These are phyloP conservation scores for Acanthamoeba lenticulata DNA, from an alignment of 208 protist genomes.

Conservation along the genomic window DNA sequence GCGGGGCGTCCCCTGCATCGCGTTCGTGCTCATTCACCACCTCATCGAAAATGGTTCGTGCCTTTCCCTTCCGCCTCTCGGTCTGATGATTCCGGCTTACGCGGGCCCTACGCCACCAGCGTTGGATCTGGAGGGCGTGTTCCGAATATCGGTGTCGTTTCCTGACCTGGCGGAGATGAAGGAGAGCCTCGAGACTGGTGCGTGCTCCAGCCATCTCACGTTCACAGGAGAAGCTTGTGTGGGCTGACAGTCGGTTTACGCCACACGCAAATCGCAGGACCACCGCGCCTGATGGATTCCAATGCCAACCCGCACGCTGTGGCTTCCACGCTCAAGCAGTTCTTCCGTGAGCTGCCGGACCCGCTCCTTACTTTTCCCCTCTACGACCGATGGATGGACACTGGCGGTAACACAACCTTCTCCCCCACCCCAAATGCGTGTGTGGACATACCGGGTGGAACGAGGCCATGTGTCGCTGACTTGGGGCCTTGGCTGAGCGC, in stretches of 20 bases:
- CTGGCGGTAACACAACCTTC: slow-evolving; percentile 24
- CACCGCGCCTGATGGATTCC: neutral
- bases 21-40: slow-evolving; percentile 10
- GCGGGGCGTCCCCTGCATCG: slow-evolving; percentile 10
- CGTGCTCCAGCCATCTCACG: neutral
- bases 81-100: neutral
- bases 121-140: slow-evolving; percentile 61
- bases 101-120: neutral
- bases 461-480: neutral
- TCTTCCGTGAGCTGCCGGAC: slow-evolving; percentile 60
- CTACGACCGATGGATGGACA: slow-evolving; percentile 66
- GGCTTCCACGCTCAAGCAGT: slow-evolving; percentile 55
- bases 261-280: neutral
- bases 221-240: no score
- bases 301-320: slow-evolving; percentile 39
- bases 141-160: slow-evolving; percentile 49
- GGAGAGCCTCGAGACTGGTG: neutral
- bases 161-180: slow-evolving; percentile 2
- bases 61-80: neutral
- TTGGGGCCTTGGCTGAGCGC: neutral
- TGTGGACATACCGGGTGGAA: neutral
- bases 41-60: neutral
- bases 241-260: no score
- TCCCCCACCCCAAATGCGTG: neutral
- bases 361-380: slow-evolving; percentile 58